A percentile compares a stretch with the other conserved stretches of the same genome.
Evolutionary conservation across 768 basidiomycete genomes (phyloP).

Genomic region (Dictyophora rubrovolvata): DNA sequence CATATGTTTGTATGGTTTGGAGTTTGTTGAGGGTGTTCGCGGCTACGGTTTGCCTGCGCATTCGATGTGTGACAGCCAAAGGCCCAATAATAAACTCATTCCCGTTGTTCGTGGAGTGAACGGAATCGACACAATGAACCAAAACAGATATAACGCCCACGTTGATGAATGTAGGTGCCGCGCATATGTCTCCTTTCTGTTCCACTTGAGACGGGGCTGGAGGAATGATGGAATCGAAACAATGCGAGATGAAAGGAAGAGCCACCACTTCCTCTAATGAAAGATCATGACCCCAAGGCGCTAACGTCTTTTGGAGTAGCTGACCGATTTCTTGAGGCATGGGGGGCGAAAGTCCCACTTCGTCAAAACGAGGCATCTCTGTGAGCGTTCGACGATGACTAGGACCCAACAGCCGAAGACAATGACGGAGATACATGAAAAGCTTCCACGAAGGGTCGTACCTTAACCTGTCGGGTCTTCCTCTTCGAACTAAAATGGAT

Average conservation of each 20-base stretch:
- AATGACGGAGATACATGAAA: constrained; percentile 66
- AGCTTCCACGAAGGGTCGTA: constrained; percentile 65
- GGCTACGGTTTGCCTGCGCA: not conserved
- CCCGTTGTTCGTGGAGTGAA: not conserved
- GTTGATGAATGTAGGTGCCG: not conserved
- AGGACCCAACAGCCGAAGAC: constrained; percentile 35
- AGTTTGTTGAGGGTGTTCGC: not conserved
- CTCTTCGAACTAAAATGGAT: constrained; percentile 72
- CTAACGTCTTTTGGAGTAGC: not conserved
- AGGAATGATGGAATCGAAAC: not conserved
- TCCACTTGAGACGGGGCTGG: not conserved
- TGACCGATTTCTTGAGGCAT: constrained; percentile 25
- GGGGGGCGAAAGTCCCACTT: constrained; percentile 32
- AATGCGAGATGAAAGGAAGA: constrained; percentile 1
- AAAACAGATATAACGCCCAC: not conserved
- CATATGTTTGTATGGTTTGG: not conserved
- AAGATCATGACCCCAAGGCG: not conserved
- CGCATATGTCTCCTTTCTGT: not conserved
- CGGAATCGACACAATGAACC: not conserved
- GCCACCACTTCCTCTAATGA: not conserved
- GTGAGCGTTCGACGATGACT: constrained; percentile 18
- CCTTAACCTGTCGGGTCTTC: constrained; percentile 56
- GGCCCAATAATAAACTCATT: constrained; percentile 1
- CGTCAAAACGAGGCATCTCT: constrained; percentile 23
- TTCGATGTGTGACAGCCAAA: not conserved